These are phyloP conservation scores for Penicillium thymicola DNA, from an alignment of 2,329 filamentous ascomycete species.

Conservation along the genomic window DNA sequence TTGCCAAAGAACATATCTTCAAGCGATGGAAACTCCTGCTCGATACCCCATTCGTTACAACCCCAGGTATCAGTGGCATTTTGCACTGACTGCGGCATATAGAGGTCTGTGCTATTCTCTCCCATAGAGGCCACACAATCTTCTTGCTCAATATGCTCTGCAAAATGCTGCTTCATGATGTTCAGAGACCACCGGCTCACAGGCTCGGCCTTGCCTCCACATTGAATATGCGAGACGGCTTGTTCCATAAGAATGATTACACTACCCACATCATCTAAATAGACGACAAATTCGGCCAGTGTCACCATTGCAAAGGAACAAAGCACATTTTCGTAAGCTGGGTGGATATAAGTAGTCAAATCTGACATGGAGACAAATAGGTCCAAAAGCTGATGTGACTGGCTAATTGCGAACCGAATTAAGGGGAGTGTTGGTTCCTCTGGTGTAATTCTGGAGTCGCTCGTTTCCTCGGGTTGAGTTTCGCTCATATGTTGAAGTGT, in stretches of 20 bases:
- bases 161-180: constrained; percentile 13
- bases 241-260: not conserved
- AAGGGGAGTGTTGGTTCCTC: not conserved
- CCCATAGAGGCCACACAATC: not conserved
- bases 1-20: constrained; percentile 18
- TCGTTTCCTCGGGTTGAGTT: not conserved
- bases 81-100: not conserved
- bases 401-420: not conserved
- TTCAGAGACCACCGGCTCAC: constrained; percentile 17
- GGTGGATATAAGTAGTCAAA: not conserved
- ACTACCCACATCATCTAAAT: not conserved
- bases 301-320: not conserved
- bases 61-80: constrained; percentile 2
- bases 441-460: not conserved
- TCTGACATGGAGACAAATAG: not conserved
- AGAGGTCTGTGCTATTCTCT: not conserved
- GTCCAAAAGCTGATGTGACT: not conserved
- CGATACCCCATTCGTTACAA: constrained; percentile 5
- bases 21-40: constrained; percentile 16
- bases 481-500: not conserved
- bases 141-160: not conserved
- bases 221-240: constrained; percentile 16
- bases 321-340: not conserved
- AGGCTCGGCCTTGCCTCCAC: constrained; percentile 15
- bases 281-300: not conserved